Conservation (phyloP, 2,329 filamentous ascomycete species). For the Fusarium sp. region DNA sequence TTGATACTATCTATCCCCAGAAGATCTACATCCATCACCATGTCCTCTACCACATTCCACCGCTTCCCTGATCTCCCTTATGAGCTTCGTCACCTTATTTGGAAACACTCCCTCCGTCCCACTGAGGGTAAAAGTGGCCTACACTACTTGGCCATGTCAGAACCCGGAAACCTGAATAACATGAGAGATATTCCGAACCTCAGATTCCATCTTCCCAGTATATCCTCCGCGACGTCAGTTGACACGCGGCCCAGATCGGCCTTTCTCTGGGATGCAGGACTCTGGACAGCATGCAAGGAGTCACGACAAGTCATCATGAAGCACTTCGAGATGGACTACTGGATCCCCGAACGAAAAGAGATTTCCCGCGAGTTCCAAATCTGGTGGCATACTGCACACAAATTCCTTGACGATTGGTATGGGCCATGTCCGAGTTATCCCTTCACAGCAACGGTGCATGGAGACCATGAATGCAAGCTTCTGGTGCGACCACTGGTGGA, state of each 20-base stretch:
- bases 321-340: not conserved
- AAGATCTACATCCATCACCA: not conserved
- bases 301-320: not conserved
- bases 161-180: too few species aligned
- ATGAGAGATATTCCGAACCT: too few species aligned
- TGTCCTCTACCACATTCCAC: too few species aligned
- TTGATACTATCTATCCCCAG: too few species aligned
- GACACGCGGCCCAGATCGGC: not conserved
- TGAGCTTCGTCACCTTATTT: too few species aligned
- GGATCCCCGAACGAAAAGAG: not conserved
- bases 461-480: not conserved
- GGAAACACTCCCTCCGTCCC: too few species aligned
- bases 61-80: too few species aligned
- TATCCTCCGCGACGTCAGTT: too few species aligned
- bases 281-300: not conserved
- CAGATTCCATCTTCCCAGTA: not conserved
- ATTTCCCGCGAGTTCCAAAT: not conserved
- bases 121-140: too few species aligned
- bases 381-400: not conserved
- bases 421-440: not conserved
- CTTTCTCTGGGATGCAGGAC: constrained; percentile 1
- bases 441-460: not conserved
- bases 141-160: too few species aligned
- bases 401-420: not conserved
- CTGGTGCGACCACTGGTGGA: not conserved